Evolutionary conservation across 176 grass and related monocot genomes (phyloP).

Genomic region (Musa troglodytarum): DNA sequence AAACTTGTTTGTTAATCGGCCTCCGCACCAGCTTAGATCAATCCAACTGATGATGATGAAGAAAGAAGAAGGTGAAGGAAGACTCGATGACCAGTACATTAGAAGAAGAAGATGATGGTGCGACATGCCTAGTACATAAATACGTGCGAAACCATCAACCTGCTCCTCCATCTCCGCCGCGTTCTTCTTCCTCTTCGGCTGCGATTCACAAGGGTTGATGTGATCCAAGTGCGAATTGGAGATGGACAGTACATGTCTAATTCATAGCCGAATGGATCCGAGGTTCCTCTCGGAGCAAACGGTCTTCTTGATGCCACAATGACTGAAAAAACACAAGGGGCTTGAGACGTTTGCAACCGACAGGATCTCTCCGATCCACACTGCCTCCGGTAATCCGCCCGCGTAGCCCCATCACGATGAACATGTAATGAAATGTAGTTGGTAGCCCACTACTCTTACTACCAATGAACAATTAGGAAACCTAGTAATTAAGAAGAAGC

Average conservation of each 20-base stretch:
- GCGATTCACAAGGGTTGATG: not conserved
- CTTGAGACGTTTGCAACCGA: constrained; percentile 22
- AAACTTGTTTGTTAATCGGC: too few relatives aligned
- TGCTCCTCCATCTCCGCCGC: too few relatives aligned
- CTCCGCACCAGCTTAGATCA: too few relatives aligned
- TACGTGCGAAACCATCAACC: too few relatives aligned
- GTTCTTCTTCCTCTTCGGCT: too few relatives aligned
- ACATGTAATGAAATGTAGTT: not conserved
- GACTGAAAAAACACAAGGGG: constrained; percentile 12
- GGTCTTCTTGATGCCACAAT: constrained; percentile 22
- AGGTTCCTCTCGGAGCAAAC: constrained; percentile 23
- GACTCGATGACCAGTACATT: too few relatives aligned
- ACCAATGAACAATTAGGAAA: not conserved
- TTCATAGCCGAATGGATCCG: constrained; percentile 11
- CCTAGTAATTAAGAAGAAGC: not conserved
- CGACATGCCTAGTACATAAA: too few relatives aligned
- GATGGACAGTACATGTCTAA: not conserved
- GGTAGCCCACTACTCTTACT: not conserved
- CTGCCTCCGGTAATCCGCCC: not conserved
- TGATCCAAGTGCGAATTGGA: not conserved
- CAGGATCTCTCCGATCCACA: constrained; percentile 20
- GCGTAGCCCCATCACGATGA: not conserved
- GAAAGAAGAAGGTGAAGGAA: too few relatives aligned
- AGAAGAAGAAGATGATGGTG: too few relatives aligned
- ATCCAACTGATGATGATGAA: too few relatives aligned